Percentiles rank a stretch among this genome's conserved stretches.
phyloP scores from a whole-genome alignment of 176 grass and related monocot genomes.

The Oryza glumipatula region DNA sequence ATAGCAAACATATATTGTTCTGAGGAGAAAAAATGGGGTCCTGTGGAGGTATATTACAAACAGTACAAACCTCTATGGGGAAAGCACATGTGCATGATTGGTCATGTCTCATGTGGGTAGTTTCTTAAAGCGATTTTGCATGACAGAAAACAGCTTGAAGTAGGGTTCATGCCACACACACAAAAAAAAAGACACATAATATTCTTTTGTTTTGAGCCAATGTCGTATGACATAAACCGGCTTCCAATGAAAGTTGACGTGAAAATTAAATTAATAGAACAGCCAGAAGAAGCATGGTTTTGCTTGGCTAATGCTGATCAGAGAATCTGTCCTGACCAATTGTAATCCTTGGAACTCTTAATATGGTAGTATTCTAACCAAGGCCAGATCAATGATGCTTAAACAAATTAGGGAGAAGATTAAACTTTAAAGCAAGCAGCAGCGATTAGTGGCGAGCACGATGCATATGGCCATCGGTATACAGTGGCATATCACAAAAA shows the following conservation, averaged over 20 bases:
- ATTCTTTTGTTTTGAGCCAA: not conserved
- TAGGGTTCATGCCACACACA: not conserved
- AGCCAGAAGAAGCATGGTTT: not conserved
- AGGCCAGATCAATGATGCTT: slow-evolving; percentile 9
- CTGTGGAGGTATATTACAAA: not conserved
- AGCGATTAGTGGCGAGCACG: slow-evolving; percentile 29
- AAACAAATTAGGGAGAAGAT: not conserved
- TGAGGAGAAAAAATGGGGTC: no score
- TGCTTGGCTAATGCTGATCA: not conserved
- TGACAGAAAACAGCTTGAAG: not conserved
- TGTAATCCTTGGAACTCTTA: slow-evolving; percentile 10
- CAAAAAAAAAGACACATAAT: not conserved
- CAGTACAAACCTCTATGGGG: not conserved
- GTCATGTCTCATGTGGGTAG: not conserved
- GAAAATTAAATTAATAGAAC: slow-evolving; percentile 38
- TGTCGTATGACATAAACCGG: not conserved
- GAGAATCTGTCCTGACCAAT: slow-evolving; percentile 14
- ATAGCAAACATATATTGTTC: no score
- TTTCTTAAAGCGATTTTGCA: not conserved
- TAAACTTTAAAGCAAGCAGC: slow-evolving; percentile 32
- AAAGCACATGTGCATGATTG: not conserved
- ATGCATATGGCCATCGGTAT: not conserved
- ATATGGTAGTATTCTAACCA: not conserved
- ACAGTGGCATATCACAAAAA: slow-evolving; percentile 9
- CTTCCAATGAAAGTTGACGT: slow-evolving; percentile 37